Base-by-base conservation (phyloP, 805 yeast species). In the Brettanomyces nanus region DNA sequence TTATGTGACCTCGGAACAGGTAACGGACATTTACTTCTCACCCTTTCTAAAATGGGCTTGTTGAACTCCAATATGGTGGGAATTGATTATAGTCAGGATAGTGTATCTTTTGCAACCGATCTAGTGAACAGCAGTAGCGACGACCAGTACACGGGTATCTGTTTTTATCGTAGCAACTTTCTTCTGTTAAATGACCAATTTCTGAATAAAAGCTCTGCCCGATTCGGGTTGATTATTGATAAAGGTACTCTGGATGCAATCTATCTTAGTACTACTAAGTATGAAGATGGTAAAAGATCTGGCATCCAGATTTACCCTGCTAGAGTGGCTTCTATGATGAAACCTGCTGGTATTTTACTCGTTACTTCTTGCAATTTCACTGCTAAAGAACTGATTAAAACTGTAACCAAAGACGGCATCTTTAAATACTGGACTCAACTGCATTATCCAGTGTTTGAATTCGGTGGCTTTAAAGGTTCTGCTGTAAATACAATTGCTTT, bases 211-310 rank as follows among this genome's bases (percentile, higher is more conserved):
- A 39, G 54, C 37, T 0, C 14, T 2, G 66, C 60, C 3, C 52
- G 63, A 18, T 87, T 74, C 59, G 95, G 89, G 53, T 58, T 92
- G 6, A 73, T 90, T 2, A 62, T 87, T 14, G 99, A 92, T 60
- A 92, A 92, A 57, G 99, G 99, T 6, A 92, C 99, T 0, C 62
- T 92, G 18, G 99, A 92, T 62, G 99, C 99, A 4, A 90, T 92
- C 44, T 97, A 96, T 0, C 68, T 92, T 32, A 85, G 85, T 56
- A 81, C 80, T 18, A 47, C 64, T 2, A 68, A 59, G 17, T 73
- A 72, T 41, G 68, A 63, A 14, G 68, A 68, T 38, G 68, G 60
- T 6, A 13, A 13, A 7, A 62, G 61, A 10, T 68, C 65, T 6
- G 70, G 75, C 3, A 63, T 72, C 40, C 76, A 80, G 20, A 63